Percentiles rank a stretch among this genome's conserved stretches.
phyloP scores from a whole-genome alignment of 352 stramenopile genomes.

The Pythium pyrilobum region DNA sequence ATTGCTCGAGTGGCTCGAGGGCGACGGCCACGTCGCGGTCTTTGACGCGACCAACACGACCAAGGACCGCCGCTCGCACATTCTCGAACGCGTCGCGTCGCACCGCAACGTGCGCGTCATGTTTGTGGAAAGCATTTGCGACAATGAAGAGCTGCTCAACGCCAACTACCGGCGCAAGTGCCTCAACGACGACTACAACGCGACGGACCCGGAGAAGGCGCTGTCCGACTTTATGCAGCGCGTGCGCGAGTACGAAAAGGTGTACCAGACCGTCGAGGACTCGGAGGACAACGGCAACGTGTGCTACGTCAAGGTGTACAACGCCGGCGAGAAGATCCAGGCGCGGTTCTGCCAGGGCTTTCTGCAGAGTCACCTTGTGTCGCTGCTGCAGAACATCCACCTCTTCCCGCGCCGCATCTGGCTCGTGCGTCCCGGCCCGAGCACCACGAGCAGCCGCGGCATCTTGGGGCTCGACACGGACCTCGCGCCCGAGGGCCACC shows the following conservation, averaged over 20 bases:
- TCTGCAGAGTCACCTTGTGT: conserved; percentile 84
- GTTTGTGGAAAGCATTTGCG: conserved; percentile 95
- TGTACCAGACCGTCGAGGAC: conserved; percentile 92
- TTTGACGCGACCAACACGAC: conserved; percentile 97
- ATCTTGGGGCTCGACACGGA: conserved; percentile 83
- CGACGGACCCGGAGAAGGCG: conserved; percentile 76
- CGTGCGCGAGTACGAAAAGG: conserved; percentile 90
- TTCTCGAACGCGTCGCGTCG: conserved; percentile 55
- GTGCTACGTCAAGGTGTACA: conserved; percentile 93
- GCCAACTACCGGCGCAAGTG: conserved; percentile 89
- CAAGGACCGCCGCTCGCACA: conserved; percentile 53
- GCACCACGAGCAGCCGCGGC: conserved; percentile 63
- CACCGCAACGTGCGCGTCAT: conserved; percentile 82
- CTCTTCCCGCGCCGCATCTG: conserved; percentile 86
- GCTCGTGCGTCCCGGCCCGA: conserved; percentile 85
- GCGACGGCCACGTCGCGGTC: conserved; percentile 88
- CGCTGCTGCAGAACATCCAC: conserved; percentile 90
- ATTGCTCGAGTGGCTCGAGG: conserved; percentile 90
- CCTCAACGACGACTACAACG: conserved; percentile 88
- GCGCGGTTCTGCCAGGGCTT: conserved; percentile 83
- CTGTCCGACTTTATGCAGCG: conserved; percentile 86
- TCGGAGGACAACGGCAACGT: conserved; percentile 64
- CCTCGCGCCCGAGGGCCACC: conserved; percentile 72
- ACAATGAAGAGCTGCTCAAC: conserved; percentile 89
- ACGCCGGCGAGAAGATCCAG: conserved; percentile 90